Evolutionary conservation across 2,329 filamentous ascomycete genomes (phyloP).

Genomic region (Canariomyces notabilis): DNA sequence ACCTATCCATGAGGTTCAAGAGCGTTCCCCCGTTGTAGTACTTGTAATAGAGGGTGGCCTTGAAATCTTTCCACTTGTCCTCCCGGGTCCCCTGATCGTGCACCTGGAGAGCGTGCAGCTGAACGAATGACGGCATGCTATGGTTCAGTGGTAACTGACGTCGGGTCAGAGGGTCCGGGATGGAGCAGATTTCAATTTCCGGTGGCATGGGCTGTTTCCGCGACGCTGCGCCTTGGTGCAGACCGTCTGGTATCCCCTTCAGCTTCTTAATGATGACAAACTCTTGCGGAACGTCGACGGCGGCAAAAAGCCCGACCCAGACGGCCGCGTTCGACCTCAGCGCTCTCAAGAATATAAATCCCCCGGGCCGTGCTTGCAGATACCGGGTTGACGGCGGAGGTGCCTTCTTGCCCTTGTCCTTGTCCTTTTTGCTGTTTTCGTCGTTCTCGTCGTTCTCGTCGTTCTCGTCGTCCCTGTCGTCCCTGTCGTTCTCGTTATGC

Average conservation of each 20-base stretch:
- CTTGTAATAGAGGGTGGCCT: conserved; percentile 14
- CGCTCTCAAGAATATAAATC: conserved; percentile 9
- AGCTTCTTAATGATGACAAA: conserved; percentile 16
- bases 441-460: no score
- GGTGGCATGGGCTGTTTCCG: neutral
- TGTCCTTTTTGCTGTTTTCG: no score
- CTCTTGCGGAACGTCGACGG: conserved; percentile 10
- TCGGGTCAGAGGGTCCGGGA: conserved; percentile 1
- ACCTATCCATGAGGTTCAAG: neutral
- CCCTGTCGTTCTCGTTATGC: no score
- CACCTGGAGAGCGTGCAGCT: conserved; percentile 9
- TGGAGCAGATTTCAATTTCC: conserved; percentile 9
- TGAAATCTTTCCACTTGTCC: neutral
- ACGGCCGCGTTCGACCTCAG: neutral
- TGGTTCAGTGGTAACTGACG: conserved; percentile 5
- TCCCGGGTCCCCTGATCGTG: neutral
- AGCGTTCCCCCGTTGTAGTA: conserved; percentile 18
- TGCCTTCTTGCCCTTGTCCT: no score
- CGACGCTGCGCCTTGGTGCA: neutral
- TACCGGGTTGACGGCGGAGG: conserved; percentile 3
- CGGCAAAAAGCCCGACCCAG: conserved; percentile 8
- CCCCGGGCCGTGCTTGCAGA: neutral
- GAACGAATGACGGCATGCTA: neutral
- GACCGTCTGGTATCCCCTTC: neutral
- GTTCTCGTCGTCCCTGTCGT: no score